These are phyloP conservation scores for Plasmodium billcollinsi DNA, from an alignment of 169 alveolate genomes.

Conservation along the genomic window DNA sequence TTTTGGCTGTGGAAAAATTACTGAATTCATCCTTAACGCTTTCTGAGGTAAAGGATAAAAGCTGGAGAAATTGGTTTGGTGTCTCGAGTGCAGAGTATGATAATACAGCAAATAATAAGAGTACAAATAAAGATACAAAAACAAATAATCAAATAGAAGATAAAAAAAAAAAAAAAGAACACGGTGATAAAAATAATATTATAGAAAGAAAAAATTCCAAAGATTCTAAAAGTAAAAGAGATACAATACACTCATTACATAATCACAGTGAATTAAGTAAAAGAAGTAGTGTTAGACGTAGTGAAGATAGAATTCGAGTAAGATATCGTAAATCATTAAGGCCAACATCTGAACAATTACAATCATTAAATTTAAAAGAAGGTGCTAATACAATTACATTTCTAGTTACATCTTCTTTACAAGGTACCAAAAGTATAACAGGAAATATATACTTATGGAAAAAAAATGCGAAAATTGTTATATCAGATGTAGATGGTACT, in stretches of 20 bases:
- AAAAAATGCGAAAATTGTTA: conserved; percentile 92
- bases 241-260: conserved; percentile 4
- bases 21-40: conserved; percentile 76
- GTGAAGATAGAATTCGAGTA: conserved; percentile 57
- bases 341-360: conserved; percentile 93
- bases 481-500: conserved; percentile 99
- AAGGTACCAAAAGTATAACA: conserved; percentile 93
- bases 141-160: background rate
- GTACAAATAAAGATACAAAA: conserved; percentile 13
- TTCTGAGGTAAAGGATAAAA: conserved; percentile 56
- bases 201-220: background rate
- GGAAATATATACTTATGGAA: conserved; percentile 96
- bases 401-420: conserved; percentile 90
- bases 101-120: conserved; percentile 20
- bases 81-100: conserved; percentile 63
- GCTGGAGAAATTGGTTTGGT: conserved; percentile 78
- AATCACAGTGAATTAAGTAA: conserved; percentile 31
- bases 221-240: conserved; percentile 14
- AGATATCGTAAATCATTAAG: conserved; percentile 86
- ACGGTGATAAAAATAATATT: background rate
- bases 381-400: conserved; percentile 93
- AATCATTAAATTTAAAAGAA: conserved; percentile 88
- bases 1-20: conserved; percentile 85
- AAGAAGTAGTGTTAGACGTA: conserved; percentile 50
- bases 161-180: conserved; percentile 25